Conservation (phyloP, 345 rosid genomes). For the Barbarea vulgaris region DNA sequence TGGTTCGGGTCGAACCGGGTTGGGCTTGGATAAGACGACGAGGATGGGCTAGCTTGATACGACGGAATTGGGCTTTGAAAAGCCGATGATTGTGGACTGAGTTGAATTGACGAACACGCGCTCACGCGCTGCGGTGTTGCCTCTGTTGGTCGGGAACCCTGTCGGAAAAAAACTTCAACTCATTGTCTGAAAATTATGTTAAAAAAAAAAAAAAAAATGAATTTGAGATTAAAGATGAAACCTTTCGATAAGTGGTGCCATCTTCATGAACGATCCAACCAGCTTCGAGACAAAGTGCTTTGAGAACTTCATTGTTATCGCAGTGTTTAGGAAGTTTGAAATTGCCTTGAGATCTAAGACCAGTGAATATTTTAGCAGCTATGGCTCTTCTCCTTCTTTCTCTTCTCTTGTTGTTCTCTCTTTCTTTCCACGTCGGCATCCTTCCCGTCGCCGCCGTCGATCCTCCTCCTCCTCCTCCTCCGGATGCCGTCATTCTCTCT, state of each 20-base stretch:
- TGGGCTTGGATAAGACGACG: slow-evolving; percentile 86
- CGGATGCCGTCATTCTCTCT: slow-evolving; percentile 31
- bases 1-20: slow-evolving; percentile 58
- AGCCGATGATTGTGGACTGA: slow-evolving; percentile 71
- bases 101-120: slow-evolving; percentile 68
- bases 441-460: slow-evolving; percentile 42
- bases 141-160: slow-evolving; percentile 73
- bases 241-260: slow-evolving; percentile 49
- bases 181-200: background rate
- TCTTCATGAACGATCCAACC: slow-evolving; percentile 49
- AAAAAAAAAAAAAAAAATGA: background rate
- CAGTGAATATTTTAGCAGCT: slow-evolving; percentile 37
- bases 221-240: background rate
- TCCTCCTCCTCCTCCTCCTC: slow-evolving; percentile 37
- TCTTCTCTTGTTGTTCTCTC: slow-evolving; percentile 39
- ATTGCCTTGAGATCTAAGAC: slow-evolving; percentile 39
- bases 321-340: slow-evolving; percentile 40
- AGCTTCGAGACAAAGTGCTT: slow-evolving; percentile 45
- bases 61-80: slow-evolving; percentile 75
- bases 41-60: slow-evolving; percentile 73
- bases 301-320: slow-evolving; percentile 42
- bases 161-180: slow-evolving; percentile 8
- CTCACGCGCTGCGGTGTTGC: slow-evolving; percentile 60
- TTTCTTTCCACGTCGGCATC: slow-evolving; percentile 41
- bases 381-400: slow-evolving; percentile 38